Base-by-base conservation (phyloP, 768 basidiomycete species). In the Cystoderma amianthinum region DNA sequence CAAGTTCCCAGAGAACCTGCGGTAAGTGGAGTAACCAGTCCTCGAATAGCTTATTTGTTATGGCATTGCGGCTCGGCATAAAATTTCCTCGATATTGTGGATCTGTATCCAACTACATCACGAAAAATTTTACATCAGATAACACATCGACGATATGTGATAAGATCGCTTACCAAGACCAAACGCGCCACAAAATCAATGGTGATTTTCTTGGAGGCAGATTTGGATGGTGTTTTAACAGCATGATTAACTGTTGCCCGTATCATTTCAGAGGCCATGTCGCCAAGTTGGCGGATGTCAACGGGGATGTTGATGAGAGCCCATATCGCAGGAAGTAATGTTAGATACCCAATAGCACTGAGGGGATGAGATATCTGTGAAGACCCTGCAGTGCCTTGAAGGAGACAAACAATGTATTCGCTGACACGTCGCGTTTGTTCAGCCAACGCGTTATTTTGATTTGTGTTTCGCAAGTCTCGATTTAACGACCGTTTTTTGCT, bases 1-100 rank as follows among this genome's bases (percentile, higher is more conserved):
- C 83, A 7, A 85, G 59, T 58, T 97, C 93, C 94, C 94, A 97
- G 3, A 97, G 65, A 4, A 72, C 71, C 59, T 78, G 83, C 0
- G 93, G 90, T 33, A 96, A 71, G 48, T 85, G 78, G 19, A 72
- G 57, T 13, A 91, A 48, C 91, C 93, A 96, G 16, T 72, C 72
- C 38, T 69, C 62, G 28, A 83, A 59, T 39, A 60, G 67, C 22
- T 50, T 44, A 48, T 55, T 46, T 42, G 59, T 48, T 38, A 50
- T 55, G 36, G 48, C 40, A 36, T 53, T 51, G 6, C 49, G 43
- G 23, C 58, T 62, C 16, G 70, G 47, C 11, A 58, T 61, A 50
- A 83, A 76, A 17, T 54, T 43, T 4, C 82, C 82, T 3, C 42
- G 50, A 51, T 80, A 83, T 34, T 69, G 66, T 0, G 60, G 60